Evolutionary conservation across 257 asterid species (phyloP), one percentile per base, ranked within the genome.

Genomic region (Lantana camara): DNA sequence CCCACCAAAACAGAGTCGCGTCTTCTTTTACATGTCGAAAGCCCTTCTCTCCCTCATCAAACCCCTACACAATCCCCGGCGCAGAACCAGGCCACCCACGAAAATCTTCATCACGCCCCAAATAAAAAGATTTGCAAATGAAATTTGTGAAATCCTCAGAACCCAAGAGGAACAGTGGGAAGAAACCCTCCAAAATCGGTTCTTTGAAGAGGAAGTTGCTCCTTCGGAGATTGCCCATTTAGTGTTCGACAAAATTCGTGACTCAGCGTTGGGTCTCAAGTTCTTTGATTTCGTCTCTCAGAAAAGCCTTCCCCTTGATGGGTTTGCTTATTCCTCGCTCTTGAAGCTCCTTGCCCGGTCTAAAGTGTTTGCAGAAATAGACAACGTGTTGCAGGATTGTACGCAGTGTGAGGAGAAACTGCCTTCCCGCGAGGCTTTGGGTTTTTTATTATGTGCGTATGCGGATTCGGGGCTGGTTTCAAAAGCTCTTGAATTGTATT

Each of bases 211-310:
- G 61, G 88, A 82, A 23, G 66, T 80, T 5, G 75, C 83, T 46
- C 95, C 96, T 12, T 77, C 95, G 0, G 89, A 87, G 27, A 77
- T 93, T 82, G 97, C 99, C 66, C 86, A 79, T 90, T 66, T 73
- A 14, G 92, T 93, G 95, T 85, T 93, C 77, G 99, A 87, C 77
- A 85, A 79, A 87, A 74, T 90, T 81, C 95, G 78, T 19, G 85
- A 93, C 73, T 72, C 79, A 41, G 76, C 67, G 56, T 73, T 85
- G 70, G 99, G 91, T 63, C 81, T 93, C 57, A 87, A 80, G 56
- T 93, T 93, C 89, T 85, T 79, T 35, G 76, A 64, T 61, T 93
- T 95, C 68, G 73, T 84, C 52, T 69, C 86, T 32, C 69, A 40
- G 37, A 83, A 70, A 49, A 70, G 81, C 13, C 65, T 61, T 48